Evolutionary conservation across 208 protist genomes (phyloP).

Genomic region (Angomonas ambiguus): DNA sequence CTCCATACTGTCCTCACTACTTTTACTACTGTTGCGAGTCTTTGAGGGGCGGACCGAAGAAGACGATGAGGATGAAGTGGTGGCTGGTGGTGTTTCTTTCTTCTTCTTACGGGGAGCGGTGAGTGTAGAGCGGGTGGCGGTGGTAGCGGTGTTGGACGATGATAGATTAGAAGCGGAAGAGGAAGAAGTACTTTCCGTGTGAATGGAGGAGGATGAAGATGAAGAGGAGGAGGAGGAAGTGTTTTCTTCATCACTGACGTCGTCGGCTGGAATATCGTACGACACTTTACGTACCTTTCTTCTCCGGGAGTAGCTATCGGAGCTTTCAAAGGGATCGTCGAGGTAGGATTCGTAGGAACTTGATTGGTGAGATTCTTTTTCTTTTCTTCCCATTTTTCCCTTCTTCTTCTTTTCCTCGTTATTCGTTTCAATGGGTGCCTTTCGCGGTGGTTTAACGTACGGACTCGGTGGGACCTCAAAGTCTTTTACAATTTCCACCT

Average conservation of each 20-base stretch:
- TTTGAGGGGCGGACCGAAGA: neutral
- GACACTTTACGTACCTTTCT: neutral
- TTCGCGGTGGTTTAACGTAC: neutral
- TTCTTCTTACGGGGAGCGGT: too few species aligned
- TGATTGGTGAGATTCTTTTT: neutral
- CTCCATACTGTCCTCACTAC: neutral
- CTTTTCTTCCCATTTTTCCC: neutral
- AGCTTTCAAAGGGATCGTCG: neutral
- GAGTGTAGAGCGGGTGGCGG: neutral
- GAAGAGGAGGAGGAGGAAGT: neutral
- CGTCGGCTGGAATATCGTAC: neutral
- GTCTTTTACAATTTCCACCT: neutral
- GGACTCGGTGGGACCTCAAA: neutral
- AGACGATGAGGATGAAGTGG: neutral
- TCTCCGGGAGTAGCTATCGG: neutral
- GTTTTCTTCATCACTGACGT: neutral
- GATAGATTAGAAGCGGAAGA: neutral
- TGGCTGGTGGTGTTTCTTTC: neutral
- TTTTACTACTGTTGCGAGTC: neutral
- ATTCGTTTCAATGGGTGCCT: neutral
- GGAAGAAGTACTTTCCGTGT: neutral
- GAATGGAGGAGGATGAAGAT: neutral
- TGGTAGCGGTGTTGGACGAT: neutral
- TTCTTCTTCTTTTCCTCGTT: slow-evolving; percentile 11
- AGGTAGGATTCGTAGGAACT: neutral